Evolutionary conservation across 2,329 filamentous ascomycete genomes (phyloP).

Genomic region (Penicillium sp.): DNA sequence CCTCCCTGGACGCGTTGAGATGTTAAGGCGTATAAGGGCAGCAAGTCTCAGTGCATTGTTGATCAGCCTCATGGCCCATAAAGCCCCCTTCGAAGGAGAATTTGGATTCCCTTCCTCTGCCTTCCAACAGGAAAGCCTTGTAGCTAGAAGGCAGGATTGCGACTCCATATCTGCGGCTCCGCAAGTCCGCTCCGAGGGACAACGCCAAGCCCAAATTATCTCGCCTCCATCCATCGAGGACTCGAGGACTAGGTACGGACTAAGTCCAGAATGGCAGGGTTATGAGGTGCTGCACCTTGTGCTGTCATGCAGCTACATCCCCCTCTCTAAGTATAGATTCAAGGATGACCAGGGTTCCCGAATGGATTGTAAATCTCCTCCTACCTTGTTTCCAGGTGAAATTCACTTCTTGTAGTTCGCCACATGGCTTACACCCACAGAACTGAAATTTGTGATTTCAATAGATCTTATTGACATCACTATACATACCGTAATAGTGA

Average conservation of each 20-base stretch:
- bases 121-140: neutral
- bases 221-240: neutral
- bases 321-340: neutral
- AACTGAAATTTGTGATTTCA: neutral
- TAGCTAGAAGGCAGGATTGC: neutral
- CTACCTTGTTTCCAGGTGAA: neutral
- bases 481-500: neutral
- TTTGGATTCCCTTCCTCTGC: neutral
- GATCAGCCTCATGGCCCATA: neutral
- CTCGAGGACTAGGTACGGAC: no score
- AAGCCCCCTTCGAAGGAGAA: neutral
- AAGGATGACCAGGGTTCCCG: no score
- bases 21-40: neutral
- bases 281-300: no score
- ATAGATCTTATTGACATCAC: no score
- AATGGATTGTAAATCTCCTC: no score
- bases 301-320: neutral
- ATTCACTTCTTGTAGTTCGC: neutral
- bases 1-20: neutral
- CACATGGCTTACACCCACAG: neutral
- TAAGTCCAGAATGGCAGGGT: no score
- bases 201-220: neutral
- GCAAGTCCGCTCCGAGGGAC: neutral
- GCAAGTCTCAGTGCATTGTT: neutral
- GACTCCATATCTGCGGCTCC: neutral